Conservation (phyloP, 1,139 yeast genomes). For the Saccharomyces hybrid region DNA sequence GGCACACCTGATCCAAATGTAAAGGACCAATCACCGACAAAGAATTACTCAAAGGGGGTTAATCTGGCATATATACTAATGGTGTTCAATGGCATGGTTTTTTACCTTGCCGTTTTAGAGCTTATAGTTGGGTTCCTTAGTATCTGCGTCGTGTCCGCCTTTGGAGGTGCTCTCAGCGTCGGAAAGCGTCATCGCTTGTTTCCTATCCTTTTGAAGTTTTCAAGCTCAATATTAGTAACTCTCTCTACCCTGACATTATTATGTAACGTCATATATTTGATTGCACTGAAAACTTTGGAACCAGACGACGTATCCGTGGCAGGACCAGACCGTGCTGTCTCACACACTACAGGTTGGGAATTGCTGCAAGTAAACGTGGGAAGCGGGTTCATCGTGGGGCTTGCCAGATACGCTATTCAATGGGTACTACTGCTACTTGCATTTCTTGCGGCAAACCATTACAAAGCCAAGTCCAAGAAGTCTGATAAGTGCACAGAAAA, state of each 20-base stretch:
- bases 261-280: conserved; percentile 8
- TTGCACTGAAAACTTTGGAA: conserved; percentile 15
- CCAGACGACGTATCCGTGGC: conserved; percentile 7
- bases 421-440: conserved; percentile 10
- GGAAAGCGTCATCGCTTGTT: conserved; percentile 8
- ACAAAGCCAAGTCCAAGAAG: conserved; percentile 4
- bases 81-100: conserved; percentile 10
- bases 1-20: conserved; percentile 2
- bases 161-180: conserved; percentile 12
- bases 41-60: conserved; percentile 11
- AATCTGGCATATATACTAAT: conserved; percentile 12
- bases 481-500: background rate
- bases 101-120: conserved; percentile 2
- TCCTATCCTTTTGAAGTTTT: conserved; percentile 8
- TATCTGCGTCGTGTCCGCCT: conserved; percentile 6
- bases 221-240: conserved; percentile 5
- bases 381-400: conserved; percentile 18
- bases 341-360: conserved; percentile 12
- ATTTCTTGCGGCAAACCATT: conserved; percentile 11
- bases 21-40: background rate
- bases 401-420: conserved; percentile 16
- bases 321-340: background rate
- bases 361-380: conserved; percentile 16
- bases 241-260: conserved; percentile 10
- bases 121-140: conserved; percentile 4